Base-by-base conservation (phyloP, 2,329 filamentous ascomycete species). In the Hymenoscyphus fructigenus region DNA sequence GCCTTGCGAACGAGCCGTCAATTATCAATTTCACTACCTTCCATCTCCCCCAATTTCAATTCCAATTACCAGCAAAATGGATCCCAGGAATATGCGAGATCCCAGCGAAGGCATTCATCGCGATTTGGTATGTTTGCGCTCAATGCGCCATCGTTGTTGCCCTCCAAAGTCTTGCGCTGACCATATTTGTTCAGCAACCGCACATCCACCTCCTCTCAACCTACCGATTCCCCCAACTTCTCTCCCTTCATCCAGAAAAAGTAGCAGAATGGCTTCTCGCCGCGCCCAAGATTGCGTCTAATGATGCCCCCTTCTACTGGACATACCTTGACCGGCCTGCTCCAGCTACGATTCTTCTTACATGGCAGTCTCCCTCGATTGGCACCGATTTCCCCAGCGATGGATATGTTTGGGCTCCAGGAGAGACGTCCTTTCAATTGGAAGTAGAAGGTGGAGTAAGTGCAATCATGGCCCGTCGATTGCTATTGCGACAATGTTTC, bases 201-300 rank as follows among this genome's bases (percentile, higher is more conserved):
- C 94, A 98, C 80, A 87, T 97, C 72, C 94, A 98, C 77, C 87
- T 97, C 67, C 83, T 97, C 69, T 97, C 93, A 59, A 89, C 88
- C 50, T 91, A 90, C 76, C 86, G 90, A 73, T 97, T 93, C 78
- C 91, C 94, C 2, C 79, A 86, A 66, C 86, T 91, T 74, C 87
- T 87, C 60, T 85, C 86, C 61, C 83, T 96, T 70, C 87, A 89
- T 71, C 82, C 91, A 34, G 86, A 90, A 65, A 90, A 93, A 69
- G 91, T 94, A 29, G 89, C 92, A 67, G 89, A 91, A 74, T 94
- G 92, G 84, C 85, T 98, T 66, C 83, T 93, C 75, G 87, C 88
- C 73, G 93, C 93, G 47, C 92, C 93, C 9, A 90, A 91, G 75
- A 90, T 97, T 67, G 90, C 93, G 71, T 91, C 92, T 77, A 90